phyloP scores from a whole-genome alignment of 257 asterid species.

The Scutellaria baicalensis region DNA sequence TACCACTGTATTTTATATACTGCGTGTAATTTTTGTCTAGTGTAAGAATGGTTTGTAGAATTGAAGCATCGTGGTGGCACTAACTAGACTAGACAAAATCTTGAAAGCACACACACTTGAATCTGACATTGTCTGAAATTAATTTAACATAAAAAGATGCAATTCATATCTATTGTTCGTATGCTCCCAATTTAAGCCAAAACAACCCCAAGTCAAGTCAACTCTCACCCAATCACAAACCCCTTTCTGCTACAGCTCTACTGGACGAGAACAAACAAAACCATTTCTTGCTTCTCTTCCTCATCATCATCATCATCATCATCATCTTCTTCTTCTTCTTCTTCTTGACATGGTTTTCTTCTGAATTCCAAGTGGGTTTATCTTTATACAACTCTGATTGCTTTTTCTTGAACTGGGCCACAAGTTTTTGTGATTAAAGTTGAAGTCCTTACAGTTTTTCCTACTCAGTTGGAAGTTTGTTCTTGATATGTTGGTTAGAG shows the following conservation, averaged over 20 bases:
- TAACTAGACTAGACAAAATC: background rate
- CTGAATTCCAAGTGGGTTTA: background rate
- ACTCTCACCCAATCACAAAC: constrained; percentile 18
- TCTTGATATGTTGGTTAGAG: constrained; percentile 2
- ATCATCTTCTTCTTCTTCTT: too few relatives aligned
- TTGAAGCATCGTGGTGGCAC: too few relatives aligned
- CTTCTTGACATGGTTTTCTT: background rate
- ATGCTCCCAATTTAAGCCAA: constrained; percentile 5
- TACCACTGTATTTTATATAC: too few relatives aligned
- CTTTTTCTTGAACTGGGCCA: constrained; percentile 9
- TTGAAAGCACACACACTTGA: background rate
- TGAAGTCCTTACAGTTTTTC: constrained; percentile 13
- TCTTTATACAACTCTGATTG: background rate
- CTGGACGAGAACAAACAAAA: too few relatives aligned
- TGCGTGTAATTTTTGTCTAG: too few relatives aligned
- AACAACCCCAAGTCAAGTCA: constrained; percentile 13
- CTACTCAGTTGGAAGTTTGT: background rate
- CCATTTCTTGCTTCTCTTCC: background rate
- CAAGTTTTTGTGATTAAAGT: background rate
- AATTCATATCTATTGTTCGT: background rate
- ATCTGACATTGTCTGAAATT: background rate
- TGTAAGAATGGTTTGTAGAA: too few relatives aligned
- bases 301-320: too few relatives aligned
- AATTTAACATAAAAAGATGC: background rate
- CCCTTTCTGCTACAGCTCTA: background rate